Evolutionary conservation across 352 stramenopile genomes (phyloP).

Genomic region (Peronospora destructor): DNA sequence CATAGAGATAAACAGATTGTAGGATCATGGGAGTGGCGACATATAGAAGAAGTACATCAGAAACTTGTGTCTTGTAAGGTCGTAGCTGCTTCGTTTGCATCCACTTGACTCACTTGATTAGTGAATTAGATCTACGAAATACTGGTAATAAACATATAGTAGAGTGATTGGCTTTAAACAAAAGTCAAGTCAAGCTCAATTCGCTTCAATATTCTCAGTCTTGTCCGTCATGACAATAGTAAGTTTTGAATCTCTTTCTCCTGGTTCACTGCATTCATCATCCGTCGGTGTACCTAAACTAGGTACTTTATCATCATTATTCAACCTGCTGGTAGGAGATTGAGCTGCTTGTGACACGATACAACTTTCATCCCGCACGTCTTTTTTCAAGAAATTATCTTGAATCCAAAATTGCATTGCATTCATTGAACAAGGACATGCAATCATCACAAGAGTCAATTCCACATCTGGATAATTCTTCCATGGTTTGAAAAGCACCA

Average conservation of each 20-base stretch:
- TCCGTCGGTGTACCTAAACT: slow-evolving; percentile 28
- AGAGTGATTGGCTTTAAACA: slow-evolving; percentile 5
- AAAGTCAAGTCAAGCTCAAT: slow-evolving; percentile 20
- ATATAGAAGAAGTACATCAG: background rate
- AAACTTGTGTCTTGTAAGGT: no score
- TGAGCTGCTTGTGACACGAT: slow-evolving; percentile 35
- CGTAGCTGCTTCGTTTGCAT: no score
- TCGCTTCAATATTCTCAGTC: slow-evolving; percentile 5
- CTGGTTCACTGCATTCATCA: slow-evolving; percentile 25
- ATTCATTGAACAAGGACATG: slow-evolving; percentile 85
- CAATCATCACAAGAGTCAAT: slow-evolving; percentile 82
- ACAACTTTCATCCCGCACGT: slow-evolving; percentile 53
- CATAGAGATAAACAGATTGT: background rate
- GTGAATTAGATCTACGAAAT: slow-evolving; percentile 11
- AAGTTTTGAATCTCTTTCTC: slow-evolving; percentile 20
- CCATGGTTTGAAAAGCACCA: slow-evolving; percentile 66
- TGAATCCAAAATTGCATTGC: slow-evolving; percentile 86
- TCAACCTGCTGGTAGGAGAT: slow-evolving; percentile 20
- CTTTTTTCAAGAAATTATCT: slow-evolving; percentile 87
- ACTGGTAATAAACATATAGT: background rate
- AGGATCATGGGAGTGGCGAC: background rate
- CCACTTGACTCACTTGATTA: no score
- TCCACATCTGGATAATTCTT: slow-evolving; percentile 61
- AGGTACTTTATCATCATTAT: slow-evolving; percentile 24
- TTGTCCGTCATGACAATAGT: slow-evolving; percentile 11